A percentile compares a stretch with the other conserved stretches of the same genome.
phyloP scores from a whole-genome alignment of 495 filamentous ascomycete species.

The Margaritispora aquatica region DNA sequence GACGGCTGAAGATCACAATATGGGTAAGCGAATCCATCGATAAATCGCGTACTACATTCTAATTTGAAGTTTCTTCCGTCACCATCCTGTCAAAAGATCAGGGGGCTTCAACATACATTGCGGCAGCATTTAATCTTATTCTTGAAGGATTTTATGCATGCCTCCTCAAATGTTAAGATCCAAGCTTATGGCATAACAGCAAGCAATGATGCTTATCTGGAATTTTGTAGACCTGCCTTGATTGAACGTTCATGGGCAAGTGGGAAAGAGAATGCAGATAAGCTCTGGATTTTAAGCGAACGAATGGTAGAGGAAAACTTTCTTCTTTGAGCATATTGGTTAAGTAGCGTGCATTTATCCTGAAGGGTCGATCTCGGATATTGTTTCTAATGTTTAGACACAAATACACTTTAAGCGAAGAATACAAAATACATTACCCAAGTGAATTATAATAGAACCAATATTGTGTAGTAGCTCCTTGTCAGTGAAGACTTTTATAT shows the following conservation, averaged over 20 bases:
- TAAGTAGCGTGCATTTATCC: not conserved
- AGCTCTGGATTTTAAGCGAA: slow-evolving; percentile 17
- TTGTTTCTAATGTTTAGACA: not conserved
- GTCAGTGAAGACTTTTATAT: no score
- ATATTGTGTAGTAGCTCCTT: no score
- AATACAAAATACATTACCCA: no score
- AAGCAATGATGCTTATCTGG: slow-evolving; percentile 1
- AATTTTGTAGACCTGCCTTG: not conserved
- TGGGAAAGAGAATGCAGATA: slow-evolving; percentile 4
- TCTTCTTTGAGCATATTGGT: no score
- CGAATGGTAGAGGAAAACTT: slow-evolving; percentile 16
- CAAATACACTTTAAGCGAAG: no score
- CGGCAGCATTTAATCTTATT: slow-evolving; percentile 18
- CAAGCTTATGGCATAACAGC: not conserved
- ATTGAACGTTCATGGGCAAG: not conserved
- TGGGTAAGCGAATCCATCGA: not conserved
- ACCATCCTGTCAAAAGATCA: slow-evolving; percentile 11
- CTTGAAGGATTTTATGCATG: slow-evolving; percentile 13
- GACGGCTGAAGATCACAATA: not conserved
- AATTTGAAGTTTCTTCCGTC: not conserved
- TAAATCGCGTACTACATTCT: not conserved
- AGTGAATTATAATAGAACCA: no score
- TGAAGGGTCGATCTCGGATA: not conserved
- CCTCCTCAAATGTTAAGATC: not conserved
- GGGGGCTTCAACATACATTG: slow-evolving; percentile 11